Evolutionary conservation across 768 basidiomycete genomes (phyloP).

Genomic region (Hericium alpestre): DNA sequence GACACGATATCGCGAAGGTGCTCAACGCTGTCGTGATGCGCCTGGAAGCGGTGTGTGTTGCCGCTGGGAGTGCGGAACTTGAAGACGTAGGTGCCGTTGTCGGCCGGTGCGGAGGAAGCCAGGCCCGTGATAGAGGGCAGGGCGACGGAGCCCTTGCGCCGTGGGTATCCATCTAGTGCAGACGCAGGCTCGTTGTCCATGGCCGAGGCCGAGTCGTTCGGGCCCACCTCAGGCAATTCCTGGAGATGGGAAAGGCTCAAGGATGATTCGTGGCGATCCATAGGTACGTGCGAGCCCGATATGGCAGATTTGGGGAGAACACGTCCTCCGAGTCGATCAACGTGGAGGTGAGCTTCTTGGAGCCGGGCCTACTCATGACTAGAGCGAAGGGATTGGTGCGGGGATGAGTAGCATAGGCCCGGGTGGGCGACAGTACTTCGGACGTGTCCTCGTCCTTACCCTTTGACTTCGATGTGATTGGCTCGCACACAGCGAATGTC

Average conservation of each 20-base stretch:
- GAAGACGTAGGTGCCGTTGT: slow-evolving; percentile 99
- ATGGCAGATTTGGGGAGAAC: slow-evolving; percentile 76
- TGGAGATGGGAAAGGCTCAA: slow-evolving; percentile 46
- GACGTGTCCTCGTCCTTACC: slow-evolving; percentile 32
- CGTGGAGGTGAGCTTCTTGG: slow-evolving; percentile 59
- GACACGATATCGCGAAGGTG: slow-evolving; percentile 83
- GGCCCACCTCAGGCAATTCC: slow-evolving; percentile 86
- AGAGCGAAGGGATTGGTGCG: slow-evolving; percentile 31
- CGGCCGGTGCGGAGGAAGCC: slow-evolving; percentile 45
- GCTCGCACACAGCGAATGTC: slow-evolving; percentile 49
- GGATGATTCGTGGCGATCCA: slow-evolving; percentile 46
- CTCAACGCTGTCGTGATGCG: slow-evolving; percentile 83
- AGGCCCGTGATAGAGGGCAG: slow-evolving; percentile 38
- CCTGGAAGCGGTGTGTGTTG: slow-evolving; percentile 94
- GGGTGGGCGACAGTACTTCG: slow-evolving; percentile 28
- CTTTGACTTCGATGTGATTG: slow-evolving; percentile 46
- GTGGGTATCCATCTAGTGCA: slow-evolving; percentile 38
- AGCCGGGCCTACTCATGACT: slow-evolving; percentile 39
- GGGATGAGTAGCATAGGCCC: slow-evolving; percentile 25
- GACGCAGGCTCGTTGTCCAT: slow-evolving; percentile 65
- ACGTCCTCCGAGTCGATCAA: slow-evolving; percentile 80
- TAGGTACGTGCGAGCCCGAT: slow-evolving; percentile 71
- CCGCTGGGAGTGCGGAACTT: slow-evolving; percentile 96
- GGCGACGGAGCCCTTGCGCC: slow-evolving; percentile 31
- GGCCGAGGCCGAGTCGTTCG: slow-evolving; percentile 96